Evolutionary conservation across 805 yeast genomes (phyloP), one percentile per base, ranked within the genome.

Genomic region (Soucietia sequanensis): DNA sequence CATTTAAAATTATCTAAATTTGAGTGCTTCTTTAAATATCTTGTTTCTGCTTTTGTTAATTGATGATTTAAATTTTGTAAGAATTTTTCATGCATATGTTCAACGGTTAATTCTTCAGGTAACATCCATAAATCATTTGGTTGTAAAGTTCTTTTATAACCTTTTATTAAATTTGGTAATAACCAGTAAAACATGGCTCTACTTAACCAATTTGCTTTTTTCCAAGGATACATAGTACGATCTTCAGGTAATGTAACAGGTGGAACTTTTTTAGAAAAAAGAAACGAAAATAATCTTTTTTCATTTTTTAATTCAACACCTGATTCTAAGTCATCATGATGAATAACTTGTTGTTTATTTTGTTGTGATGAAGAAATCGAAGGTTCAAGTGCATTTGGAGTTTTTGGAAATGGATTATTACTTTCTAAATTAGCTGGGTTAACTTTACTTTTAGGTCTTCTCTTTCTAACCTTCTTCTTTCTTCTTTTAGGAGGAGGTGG

Each of bases 211-310:
- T 71, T 75, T 9, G 53, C 41, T 4, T 23, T 31, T 28, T 57
- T 59, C 62, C 78, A 65, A 1, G 82, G 83, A 42, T 66, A 79
- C 1, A 55, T 48, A 15, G 48, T 54, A 37, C 85, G 59, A 39
- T 80, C 84, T 8, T 72, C 76, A 5, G 65, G 69, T 5, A 47
- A 22, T 1, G 81, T 79, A 3, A 80, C 50, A 0, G 73, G 72
- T 0, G 81, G 80, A 0, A 77, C 68, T 18, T 65, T 57, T 27
- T 65, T 75, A 16, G 75, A 50, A 43, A 78, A 69, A 20, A 78
- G 37, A 37, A 72, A 73, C 1, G 80, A 65, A 38, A 81, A 71
- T 30, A 71, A 31, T 40, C 85, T 61, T 39, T 66, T 68, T 47
- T 80, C 78, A 66, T 45, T 72, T 50, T 30, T 59, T 58, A 31